phyloP scores from a whole-genome alignment of 805 yeast genomes.

The Wickerhamiella shivajii region DNA sequence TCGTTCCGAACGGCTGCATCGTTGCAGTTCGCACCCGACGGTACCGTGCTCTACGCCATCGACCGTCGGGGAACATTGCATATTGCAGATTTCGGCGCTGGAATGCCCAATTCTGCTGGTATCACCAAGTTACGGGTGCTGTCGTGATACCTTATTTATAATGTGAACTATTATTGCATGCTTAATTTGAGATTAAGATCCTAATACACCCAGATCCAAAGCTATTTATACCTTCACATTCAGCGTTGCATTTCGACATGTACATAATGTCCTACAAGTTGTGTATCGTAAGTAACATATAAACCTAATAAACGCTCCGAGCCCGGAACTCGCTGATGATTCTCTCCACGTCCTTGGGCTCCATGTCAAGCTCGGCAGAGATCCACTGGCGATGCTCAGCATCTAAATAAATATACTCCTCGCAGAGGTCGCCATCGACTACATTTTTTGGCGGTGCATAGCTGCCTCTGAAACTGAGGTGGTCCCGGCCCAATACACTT shows the following conservation, averaged over 20 bases:
- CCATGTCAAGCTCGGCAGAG: background rate
- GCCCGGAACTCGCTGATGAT: conserved; percentile 1
- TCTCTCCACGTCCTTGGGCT: conserved; percentile 1
- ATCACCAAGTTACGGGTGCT: conserved; percentile 22
- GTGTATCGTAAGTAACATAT: too few relatives aligned
- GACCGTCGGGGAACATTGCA: conserved; percentile 72
- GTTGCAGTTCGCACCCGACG: conserved; percentile 60
- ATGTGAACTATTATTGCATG: too few relatives aligned
- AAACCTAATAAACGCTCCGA: background rate
- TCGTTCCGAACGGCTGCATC: conserved; percentile 67
- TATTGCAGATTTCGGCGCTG: conserved; percentile 80
- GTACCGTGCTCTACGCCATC: conserved; percentile 58
- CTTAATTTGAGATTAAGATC: too few relatives aligned
- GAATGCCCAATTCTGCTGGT: conserved; percentile 42
- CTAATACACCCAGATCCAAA: too few relatives aligned
- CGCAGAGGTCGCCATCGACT: conserved; percentile 82
- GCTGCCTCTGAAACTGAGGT: conserved; percentile 54
- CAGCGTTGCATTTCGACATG: too few relatives aligned
- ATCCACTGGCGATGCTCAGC: conserved; percentile 6
- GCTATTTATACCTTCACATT: too few relatives aligned
- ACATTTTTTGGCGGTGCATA: conserved; percentile 66
- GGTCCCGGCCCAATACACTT: conserved; percentile 50
- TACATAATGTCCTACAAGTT: too few relatives aligned
- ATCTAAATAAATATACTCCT: conserved; percentile 30
- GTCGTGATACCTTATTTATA: conserved; percentile 4